These are phyloP conservation scores for Tardiomyces digboiensis DNA, from an alignment of 1,139 yeast genomes.

Conservation along the genomic window DNA sequence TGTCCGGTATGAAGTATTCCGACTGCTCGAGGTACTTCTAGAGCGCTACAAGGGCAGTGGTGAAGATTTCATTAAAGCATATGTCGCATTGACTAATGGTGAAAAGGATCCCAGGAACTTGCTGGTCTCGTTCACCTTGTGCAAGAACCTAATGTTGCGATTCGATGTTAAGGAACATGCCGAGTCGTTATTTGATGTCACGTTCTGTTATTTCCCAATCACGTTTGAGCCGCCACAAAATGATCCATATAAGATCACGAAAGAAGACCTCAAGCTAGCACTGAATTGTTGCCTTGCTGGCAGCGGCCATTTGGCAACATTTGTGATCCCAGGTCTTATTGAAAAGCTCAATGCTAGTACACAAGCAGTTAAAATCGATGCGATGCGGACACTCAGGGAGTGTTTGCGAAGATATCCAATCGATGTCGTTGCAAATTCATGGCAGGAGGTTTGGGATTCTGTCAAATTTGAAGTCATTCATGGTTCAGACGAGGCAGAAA, in stretches of 20 bases:
- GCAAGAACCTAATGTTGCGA: constrained; percentile 37
- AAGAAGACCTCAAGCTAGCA: constrained; percentile 54
- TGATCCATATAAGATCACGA: constrained; percentile 80
- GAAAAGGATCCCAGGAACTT: constrained; percentile 94
- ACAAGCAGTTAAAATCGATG: constrained; percentile 66
- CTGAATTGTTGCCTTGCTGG: constrained; percentile 50
- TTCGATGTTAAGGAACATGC: constrained; percentile 34
- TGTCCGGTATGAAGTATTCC: constrained; percentile 52
- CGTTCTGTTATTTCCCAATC: constrained; percentile 95
- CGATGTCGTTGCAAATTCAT: constrained; percentile 39
- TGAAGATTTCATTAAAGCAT: constrained; percentile 42
- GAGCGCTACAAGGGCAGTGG: constrained; percentile 14
- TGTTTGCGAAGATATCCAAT: constrained; percentile 47
- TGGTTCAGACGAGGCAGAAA: constrained; percentile 44
- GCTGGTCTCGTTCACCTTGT: constrained; percentile 56
- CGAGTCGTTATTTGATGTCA: constrained; percentile 73
- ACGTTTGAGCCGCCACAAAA: constrained; percentile 90
- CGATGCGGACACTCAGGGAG: constrained; percentile 48
- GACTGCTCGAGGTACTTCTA: constrained; percentile 34
- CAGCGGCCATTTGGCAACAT: constrained; percentile 57
- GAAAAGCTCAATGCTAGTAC: constrained; percentile 85
- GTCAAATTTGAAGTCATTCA: constrained; percentile 81
- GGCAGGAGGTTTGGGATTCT: constrained; percentile 81
- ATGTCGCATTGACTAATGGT: constrained; percentile 63
- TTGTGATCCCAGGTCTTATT: constrained; percentile 64